phyloP scores from a whole-genome alignment of 1,139 yeast genomes.

The Yamadazyma triangularis region DNA sequence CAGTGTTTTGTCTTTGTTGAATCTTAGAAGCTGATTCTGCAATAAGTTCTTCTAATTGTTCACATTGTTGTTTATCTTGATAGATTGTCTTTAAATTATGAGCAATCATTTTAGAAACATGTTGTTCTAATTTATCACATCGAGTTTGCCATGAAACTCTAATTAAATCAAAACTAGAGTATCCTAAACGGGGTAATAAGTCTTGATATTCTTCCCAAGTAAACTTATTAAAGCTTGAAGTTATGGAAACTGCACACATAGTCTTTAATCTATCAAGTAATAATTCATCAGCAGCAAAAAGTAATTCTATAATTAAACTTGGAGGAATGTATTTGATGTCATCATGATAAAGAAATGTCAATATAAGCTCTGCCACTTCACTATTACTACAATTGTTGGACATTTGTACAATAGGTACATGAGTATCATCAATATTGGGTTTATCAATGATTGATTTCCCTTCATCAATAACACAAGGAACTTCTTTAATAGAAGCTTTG shows the following conservation, averaged over 20 bases:
- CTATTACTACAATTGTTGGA: constrained; percentile 16
- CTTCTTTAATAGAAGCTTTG: constrained; percentile 11
- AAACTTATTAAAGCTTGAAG: constrained; percentile 29
- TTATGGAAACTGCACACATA: constrained; percentile 58
- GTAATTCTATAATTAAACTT: constrained; percentile 47
- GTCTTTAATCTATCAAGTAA: constrained; percentile 61
- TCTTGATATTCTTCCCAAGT: constrained; percentile 16
- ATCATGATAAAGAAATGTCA: constrained; percentile 60
- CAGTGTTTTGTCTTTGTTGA: constrained; percentile 61
- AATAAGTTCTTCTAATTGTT: constrained; percentile 18
- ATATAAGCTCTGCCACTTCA: constrained; percentile 48
- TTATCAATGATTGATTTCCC: constrained; percentile 9
- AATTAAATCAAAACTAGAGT: constrained; percentile 52
- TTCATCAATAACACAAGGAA: background rate
- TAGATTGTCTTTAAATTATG: constrained; percentile 38
- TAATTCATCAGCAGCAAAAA: constrained; percentile 59
- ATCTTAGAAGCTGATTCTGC: constrained; percentile 55
- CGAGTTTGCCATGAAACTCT: constrained; percentile 66
- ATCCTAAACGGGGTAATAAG: constrained; percentile 19
- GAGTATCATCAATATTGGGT: constrained; percentile 13
- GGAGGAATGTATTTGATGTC: constrained; percentile 46
- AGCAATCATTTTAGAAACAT: constrained; percentile 57
- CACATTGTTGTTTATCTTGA: constrained; percentile 21
- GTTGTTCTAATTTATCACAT: constrained; percentile 61
- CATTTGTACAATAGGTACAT: constrained; percentile 29